These are phyloP conservation scores for Hypoxylon intermedium DNA, from an alignment of 495 filamentous ascomycete genomes.

Conservation along the genomic window DNA sequence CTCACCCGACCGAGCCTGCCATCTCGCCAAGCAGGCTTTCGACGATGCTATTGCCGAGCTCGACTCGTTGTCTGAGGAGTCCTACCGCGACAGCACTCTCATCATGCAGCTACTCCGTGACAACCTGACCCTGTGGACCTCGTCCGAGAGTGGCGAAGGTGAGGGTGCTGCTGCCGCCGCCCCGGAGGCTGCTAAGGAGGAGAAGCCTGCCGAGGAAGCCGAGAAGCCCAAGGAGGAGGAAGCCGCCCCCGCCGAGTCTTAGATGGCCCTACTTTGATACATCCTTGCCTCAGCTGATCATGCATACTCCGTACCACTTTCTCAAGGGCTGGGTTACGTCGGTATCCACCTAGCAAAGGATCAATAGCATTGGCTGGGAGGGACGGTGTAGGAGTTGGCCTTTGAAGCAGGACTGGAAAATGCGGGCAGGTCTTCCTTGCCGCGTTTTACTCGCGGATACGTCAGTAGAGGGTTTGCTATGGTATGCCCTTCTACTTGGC, in stretches of 20 bases:
- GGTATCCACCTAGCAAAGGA: slow-evolving; percentile 42
- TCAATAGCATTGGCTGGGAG: slow-evolving; percentile 39
- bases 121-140: slow-evolving; percentile 99
- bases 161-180: slow-evolving; percentile 72
- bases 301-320: slow-evolving; percentile 38
- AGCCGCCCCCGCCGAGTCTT: slow-evolving; percentile 52
- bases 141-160: slow-evolving; percentile 85
- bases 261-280: slow-evolving; percentile 29
- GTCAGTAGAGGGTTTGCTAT: slow-evolving; percentile 38
- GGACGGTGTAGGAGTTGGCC: slow-evolving; percentile 38
- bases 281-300: slow-evolving; percentile 42
- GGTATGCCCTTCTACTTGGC: slow-evolving; percentile 38
- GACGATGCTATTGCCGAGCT: slow-evolving; percentile 99
- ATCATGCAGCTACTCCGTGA: slow-evolving; percentile 99
- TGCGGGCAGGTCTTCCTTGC: slow-evolving; percentile 40
- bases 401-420: slow-evolving; percentile 40
- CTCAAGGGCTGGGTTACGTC: slow-evolving; percentile 37
- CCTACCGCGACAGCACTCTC: slow-evolving; percentile 98
- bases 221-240: slow-evolving; percentile 61
- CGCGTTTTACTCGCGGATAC: slow-evolving; percentile 35
- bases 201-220: slow-evolving; percentile 59
- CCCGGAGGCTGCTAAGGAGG: slow-evolving; percentile 64
- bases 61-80: slow-evolving; percentile 97
- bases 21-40: slow-evolving; percentile 98
- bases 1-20: slow-evolving; percentile 97